Evolutionary conservation across 768 basidiomycete genomes (phyloP).

Genomic region (Hygrophoropsis aurantiaca): DNA sequence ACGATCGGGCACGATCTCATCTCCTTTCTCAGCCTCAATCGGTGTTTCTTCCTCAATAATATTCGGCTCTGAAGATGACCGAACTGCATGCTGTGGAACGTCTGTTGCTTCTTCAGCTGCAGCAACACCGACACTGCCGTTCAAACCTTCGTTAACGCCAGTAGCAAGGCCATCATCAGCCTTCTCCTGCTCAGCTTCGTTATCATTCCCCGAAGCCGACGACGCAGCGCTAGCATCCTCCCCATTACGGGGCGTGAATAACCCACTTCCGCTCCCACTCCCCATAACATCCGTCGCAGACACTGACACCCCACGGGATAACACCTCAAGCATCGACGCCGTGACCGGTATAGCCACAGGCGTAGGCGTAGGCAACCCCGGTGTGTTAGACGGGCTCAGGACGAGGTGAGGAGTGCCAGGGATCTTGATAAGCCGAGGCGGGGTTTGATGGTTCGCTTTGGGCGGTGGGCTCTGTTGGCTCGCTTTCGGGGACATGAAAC

Average conservation of each 20-base stretch:
- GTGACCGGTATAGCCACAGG: constrained; percentile 15
- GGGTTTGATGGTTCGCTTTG: constrained; percentile 3
- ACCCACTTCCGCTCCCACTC: constrained; percentile 22
- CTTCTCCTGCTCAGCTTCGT: neutral
- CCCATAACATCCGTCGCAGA: too few species aligned
- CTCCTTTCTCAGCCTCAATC: too few species aligned
- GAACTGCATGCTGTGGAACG: too few species aligned
- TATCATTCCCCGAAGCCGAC: neutral
- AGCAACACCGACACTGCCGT: neutral
- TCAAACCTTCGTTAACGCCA: constrained; percentile 2
- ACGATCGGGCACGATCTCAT: too few species aligned
- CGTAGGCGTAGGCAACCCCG: constrained; percentile 10
- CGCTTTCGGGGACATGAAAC: constrained; percentile 8
- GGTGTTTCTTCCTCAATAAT: too few species aligned
- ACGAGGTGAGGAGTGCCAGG: constrained; percentile 19
- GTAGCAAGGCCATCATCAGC: constrained; percentile 1
- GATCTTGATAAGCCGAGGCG: constrained; percentile 16
- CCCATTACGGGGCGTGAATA: constrained; percentile 37
- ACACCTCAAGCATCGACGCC: constrained; percentile 19
- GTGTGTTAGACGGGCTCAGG: constrained; percentile 10
- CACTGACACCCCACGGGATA: constrained; percentile 9
- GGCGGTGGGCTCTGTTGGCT: constrained; percentile 6
- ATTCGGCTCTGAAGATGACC: too few species aligned
- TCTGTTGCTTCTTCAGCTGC: too few species aligned
- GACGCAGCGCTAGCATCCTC: constrained; percentile 1